Percentiles rank a stretch among this genome's conserved stretches.
Evolutionary conservation across 2,329 filamentous ascomycete species (phyloP).

Genomic region (Colletotrichum sp.): DNA sequence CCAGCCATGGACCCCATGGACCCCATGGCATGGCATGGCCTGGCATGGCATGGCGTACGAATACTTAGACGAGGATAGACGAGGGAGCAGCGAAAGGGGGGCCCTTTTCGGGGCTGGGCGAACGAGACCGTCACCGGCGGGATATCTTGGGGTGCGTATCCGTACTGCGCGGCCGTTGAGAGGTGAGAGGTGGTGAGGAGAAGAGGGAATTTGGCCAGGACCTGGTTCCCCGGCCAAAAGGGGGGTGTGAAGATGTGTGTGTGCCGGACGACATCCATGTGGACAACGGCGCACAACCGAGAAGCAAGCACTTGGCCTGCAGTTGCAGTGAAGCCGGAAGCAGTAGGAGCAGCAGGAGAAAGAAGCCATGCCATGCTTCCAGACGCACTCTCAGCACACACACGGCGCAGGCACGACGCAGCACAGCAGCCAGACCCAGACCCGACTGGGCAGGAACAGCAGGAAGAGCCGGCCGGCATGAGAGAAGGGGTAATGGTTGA

Average conservation of each 20-base stretch:
- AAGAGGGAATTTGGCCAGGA: neutral
- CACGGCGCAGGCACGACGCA: conserved; percentile 12
- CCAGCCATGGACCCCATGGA: neutral
- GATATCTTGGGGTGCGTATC: neutral
- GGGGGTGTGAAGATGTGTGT: neutral
- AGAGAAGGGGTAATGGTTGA: neutral
- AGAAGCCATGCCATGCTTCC: neutral
- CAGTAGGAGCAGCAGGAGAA: neutral
- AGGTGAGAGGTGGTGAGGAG: neutral
- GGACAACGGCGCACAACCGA: conserved; percentile 10
- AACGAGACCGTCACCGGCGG: neutral
- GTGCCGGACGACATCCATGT: conserved; percentile 4
- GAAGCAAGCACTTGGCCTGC: conserved; percentile 3
- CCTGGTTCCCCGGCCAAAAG: conserved; percentile 8
- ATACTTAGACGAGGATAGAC: neutral
- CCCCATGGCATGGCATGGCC: neutral
- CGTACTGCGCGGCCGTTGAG: neutral
- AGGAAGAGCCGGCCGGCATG: neutral
- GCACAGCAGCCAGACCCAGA: conserved; percentile 3
- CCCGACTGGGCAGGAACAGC: neutral
- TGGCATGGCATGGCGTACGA: neutral
- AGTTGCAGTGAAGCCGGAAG: conserved; percentile 15
- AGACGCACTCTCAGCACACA: neutral
- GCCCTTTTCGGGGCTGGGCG: neutral
- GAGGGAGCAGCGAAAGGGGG: neutral